A percentile compares a stretch with the other conserved stretches of the same genome.
Evolutionary conservation across 768 basidiomycete genomes (phyloP).

Genomic region (Phallus indusiatus): DNA sequence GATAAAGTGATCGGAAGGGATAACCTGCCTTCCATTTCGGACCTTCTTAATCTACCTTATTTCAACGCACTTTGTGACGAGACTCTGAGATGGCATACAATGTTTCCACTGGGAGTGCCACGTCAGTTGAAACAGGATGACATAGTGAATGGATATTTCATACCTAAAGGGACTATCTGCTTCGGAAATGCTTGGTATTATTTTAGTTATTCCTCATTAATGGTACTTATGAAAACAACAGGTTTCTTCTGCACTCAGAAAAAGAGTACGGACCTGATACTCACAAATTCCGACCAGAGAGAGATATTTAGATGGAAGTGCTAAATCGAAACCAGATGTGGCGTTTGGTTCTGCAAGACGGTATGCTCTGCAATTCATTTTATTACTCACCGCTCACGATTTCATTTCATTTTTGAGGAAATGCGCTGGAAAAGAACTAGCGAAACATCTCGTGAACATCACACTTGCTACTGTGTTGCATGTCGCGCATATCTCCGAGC

Average conservation of each 20-base stretch:
- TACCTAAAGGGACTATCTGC: constrained; percentile 28
- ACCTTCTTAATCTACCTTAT: constrained; percentile 10
- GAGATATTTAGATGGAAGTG: background rate
- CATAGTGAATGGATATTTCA: constrained; percentile 25
- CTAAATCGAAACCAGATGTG: background rate
- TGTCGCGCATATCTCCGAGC: constrained; percentile 9
- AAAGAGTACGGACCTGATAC: background rate
- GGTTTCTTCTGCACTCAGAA: background rate
- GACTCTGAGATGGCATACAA: constrained; percentile 9
- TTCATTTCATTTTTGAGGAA: no score
- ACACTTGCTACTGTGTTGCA: constrained; percentile 13
- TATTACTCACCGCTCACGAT: no score
- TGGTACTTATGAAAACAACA: background rate
- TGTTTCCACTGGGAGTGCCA: constrained; percentile 26
- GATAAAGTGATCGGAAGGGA: constrained; percentile 9
- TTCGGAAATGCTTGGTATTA: constrained; percentile 25
- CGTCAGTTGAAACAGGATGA: constrained; percentile 29
- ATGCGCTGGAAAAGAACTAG: no score
- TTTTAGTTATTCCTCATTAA: background rate
- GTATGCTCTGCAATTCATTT: no score
- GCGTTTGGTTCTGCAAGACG: constrained; percentile 5
- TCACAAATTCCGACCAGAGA: background rate
- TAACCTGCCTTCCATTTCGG: constrained; percentile 7
- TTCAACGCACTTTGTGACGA: constrained; percentile 8
- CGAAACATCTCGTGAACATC: constrained; percentile 14